Conservation (phyloP, 352 stramenopile genomes). For the Globisporangium radiosum region DNA sequence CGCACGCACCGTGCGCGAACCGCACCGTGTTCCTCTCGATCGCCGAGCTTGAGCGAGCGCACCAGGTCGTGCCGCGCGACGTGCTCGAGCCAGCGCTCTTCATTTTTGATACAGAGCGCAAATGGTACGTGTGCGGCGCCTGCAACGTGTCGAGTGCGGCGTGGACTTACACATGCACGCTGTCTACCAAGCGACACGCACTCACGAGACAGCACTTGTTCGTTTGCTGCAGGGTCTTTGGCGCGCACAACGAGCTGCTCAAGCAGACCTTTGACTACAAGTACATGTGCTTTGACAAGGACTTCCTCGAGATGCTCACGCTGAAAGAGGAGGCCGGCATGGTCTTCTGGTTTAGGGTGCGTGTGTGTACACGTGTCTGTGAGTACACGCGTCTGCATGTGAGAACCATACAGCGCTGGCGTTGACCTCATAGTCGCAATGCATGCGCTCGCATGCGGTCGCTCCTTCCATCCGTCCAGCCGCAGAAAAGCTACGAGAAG, state of each 20-base stretch:
- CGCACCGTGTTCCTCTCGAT: conserved; percentile 76
- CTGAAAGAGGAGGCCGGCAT: conserved; percentile 66
- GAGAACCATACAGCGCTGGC: too few relatives aligned
- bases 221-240: conserved; percentile 41
- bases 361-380: conserved; percentile 1
- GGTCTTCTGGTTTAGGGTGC: conserved; percentile 71
- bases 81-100: conserved; percentile 54
- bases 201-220: background rate
- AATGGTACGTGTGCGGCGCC: conserved; percentile 29
- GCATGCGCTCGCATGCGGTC: background rate
- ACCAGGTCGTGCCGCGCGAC: conserved; percentile 57
- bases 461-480: conserved; percentile 12
- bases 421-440: too few relatives aligned
- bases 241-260: conserved; percentile 60
- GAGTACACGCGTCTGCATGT: too few relatives aligned
- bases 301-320: conserved; percentile 70
- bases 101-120: conserved; percentile 62
- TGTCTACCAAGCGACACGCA: too few relatives aligned
- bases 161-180: background rate
- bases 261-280: conserved; percentile 63
- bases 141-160: background rate
- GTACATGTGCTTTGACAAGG: conserved; percentile 71
- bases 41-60: conserved; percentile 46
- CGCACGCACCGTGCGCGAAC: conserved; percentile 36
- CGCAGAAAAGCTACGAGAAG: conserved; percentile 58